Conservation (phyloP, 2,329 filamentous ascomycete genomes). For the Macrophomina pseudophaseolina region DNA sequence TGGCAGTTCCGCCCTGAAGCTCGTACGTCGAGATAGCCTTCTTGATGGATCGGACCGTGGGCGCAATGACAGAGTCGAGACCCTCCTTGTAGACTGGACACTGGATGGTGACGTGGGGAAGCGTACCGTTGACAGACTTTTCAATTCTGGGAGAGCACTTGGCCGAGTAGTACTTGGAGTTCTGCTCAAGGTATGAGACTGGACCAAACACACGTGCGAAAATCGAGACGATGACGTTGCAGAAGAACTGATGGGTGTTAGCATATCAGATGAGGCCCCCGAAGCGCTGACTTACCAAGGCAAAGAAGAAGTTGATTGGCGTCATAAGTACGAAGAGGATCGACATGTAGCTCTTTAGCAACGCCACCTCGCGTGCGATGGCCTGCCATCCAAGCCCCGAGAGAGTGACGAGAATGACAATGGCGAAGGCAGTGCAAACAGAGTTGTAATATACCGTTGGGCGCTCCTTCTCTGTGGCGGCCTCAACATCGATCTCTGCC, state of each 20-base stretch:
- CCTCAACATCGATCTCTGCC: constrained; percentile 72
- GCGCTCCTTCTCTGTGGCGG: constrained; percentile 68
- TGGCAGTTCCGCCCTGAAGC: constrained; percentile 66
- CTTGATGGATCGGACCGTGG: constrained; percentile 26
- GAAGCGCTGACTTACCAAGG: constrained; percentile 54
- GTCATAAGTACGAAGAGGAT: constrained; percentile 69
- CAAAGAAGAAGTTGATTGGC: constrained; percentile 79
- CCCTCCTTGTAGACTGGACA: constrained; percentile 90
- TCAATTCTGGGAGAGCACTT: constrained; percentile 66
- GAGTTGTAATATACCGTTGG: constrained; percentile 73
- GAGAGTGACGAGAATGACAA: constrained; percentile 68
- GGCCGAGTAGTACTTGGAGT: constrained; percentile 84
- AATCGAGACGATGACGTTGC: constrained; percentile 77
- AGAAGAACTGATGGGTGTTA: constrained; percentile 66
- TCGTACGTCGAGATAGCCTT: constrained; percentile 62
- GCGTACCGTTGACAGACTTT: constrained; percentile 49
- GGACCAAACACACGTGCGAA: constrained; percentile 78
- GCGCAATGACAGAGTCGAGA: constrained; percentile 58
- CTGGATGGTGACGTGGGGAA: constrained; percentile 77
- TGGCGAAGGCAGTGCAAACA: constrained; percentile 68
- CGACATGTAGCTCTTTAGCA: constrained; percentile 67
- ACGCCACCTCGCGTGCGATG: constrained; percentile 69
- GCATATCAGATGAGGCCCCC: background rate
- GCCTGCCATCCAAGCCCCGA: constrained; percentile 73
- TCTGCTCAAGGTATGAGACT: constrained; percentile 71